phyloP scores from a whole-genome alignment of 257 asterid species.

The Solanum appendiculatum region DNA sequence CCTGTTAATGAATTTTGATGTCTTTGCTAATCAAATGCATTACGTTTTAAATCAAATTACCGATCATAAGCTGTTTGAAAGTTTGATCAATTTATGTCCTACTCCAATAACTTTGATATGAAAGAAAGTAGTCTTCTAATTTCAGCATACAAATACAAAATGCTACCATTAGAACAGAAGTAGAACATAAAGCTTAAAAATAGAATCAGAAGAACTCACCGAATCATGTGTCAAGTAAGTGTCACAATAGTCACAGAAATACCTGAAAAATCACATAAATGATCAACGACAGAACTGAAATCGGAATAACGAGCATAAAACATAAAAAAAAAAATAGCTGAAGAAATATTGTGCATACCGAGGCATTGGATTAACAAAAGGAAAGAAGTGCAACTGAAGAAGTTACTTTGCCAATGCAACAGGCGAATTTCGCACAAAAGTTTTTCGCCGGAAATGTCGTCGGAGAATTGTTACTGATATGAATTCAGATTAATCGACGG shows the following conservation, averaged over 20 bases:
- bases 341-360: not conserved
- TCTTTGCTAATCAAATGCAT: not conserved
- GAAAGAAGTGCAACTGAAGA: not conserved
- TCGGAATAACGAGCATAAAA: not conserved
- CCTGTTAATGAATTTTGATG: not conserved
- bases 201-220: conserved; percentile 25
- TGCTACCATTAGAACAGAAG: not conserved
- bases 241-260: conserved; percentile 89
- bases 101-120: too few relatives aligned
- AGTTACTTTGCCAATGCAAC: not conserved
- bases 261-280: conserved; percentile 32
- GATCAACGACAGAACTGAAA: not conserved
- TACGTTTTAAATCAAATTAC: not conserved
- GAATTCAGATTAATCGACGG: not conserved
- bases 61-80: not conserved
- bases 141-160: not conserved
- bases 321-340: not conserved
- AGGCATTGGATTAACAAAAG: not conserved
- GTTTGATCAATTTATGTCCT: not conserved
- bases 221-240: conserved; percentile 94
- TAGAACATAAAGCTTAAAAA: not conserved
- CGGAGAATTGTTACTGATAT: not conserved
- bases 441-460: not conserved
- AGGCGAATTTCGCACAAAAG: not conserved
- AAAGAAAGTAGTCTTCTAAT: not conserved